phyloP scores from a whole-genome alignment of 129 eudicot species.

The Flaveria brownii region DNA sequence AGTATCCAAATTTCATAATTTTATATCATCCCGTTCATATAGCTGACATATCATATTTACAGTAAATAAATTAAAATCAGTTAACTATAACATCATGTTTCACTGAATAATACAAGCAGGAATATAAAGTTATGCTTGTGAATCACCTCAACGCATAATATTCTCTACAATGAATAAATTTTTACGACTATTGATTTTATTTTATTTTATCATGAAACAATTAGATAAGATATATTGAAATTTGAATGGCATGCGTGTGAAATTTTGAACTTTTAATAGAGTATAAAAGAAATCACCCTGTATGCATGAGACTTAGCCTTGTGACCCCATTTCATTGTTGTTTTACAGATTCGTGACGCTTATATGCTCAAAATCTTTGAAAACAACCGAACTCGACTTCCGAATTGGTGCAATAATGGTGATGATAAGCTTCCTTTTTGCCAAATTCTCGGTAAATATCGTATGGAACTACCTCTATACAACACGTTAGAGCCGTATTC shows the following conservation, averaged over 20 bases:
- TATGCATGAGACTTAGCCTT: not conserved
- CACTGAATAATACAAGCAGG: not conserved
- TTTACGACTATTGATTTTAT: not conserved
- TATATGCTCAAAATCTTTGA: slow-evolving; percentile 90
- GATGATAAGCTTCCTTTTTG: slow-evolving; percentile 67
- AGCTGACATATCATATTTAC: not conserved
- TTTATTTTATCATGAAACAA: not conserved
- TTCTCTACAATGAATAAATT: not conserved
- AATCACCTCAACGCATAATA: not conserved
- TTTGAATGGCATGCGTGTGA: not conserved
- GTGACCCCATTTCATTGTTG: not conserved
- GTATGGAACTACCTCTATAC: slow-evolving; percentile 84
- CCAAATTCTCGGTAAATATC: slow-evolving; percentile 96
- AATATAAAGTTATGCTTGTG: not conserved
- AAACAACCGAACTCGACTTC: slow-evolving; percentile 72
- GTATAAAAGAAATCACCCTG: not conserved
- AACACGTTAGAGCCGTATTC: slow-evolving; percentile 91
- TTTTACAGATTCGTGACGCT: slow-evolving; percentile 85
- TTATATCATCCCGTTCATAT: not conserved
- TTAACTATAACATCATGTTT: not conserved
- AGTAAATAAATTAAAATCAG: not conserved
- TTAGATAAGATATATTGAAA: not conserved
- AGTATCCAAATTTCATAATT: not conserved
- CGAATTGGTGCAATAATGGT: slow-evolving; percentile 85
- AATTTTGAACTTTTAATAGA: not conserved